phyloP scores from a whole-genome alignment of 2,329 filamentous ascomycete species.

The Ophiostoma perfectum region DNA sequence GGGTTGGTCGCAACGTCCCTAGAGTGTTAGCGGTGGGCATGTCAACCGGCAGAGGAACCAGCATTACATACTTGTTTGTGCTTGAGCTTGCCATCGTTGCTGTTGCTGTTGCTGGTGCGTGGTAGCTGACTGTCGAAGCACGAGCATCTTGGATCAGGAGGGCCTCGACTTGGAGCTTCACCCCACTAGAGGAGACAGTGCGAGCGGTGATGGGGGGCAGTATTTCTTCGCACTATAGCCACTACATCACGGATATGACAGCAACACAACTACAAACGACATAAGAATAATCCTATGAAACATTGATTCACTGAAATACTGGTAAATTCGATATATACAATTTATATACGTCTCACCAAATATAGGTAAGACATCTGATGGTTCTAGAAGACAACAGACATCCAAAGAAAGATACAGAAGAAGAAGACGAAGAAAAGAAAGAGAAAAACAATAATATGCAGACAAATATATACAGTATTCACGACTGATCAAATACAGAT shows the following conservation, averaged over 20 bases:
- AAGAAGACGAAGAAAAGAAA: not conserved
- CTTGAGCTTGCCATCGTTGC: conserved; percentile 11
- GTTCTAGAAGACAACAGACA: not conserved
- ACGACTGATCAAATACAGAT: not conserved
- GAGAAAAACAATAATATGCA: not conserved
- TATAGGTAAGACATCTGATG: too few species aligned
- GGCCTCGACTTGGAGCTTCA: not conserved
- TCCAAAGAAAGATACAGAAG: not conserved
- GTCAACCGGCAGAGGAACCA: not conserved
- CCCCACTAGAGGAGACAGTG: not conserved
- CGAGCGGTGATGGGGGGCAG: conserved; percentile 25
- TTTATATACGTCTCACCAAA: too few species aligned
- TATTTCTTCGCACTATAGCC: not conserved
- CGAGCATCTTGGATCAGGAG: not conserved
- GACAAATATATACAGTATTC: not conserved
- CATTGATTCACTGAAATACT: too few species aligned
- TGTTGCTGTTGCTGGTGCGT: too few species aligned
- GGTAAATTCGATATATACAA: too few species aligned
- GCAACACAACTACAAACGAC: too few species aligned
- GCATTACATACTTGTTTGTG: not conserved
- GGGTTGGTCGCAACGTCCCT: conserved; percentile 62
- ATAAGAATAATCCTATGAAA: too few species aligned
- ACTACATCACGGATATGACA: too few species aligned
- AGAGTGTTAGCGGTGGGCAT: not conserved
- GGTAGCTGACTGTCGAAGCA: not conserved